Base-by-base conservation (phyloP, 2,329 filamentous ascomycete genomes). In the Colletotrichum limetticola region DNA sequence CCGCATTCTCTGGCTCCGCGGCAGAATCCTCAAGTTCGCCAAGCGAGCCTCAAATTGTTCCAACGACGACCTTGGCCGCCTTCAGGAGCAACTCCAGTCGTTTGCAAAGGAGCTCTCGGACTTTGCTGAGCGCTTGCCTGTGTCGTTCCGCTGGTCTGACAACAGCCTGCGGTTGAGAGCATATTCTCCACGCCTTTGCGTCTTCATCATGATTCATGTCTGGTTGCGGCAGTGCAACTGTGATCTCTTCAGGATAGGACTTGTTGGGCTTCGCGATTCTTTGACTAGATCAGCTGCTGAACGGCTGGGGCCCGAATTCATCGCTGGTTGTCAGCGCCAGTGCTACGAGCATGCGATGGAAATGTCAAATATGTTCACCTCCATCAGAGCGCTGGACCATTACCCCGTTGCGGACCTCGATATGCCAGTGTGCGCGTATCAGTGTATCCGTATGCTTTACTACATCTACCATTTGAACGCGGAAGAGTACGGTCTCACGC, bases 191-290 rank as follows among this genome's bases (percentile, higher is more conserved):
- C 83, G 89, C 4, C 83, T 91, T 5, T 89, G 88, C 72, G 87
- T 89, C 55, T 90, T 88, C 71, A 82, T 90, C 76, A 90, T 90
- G 88, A 90, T 90, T 11, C 88, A 90, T 74, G 83, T 90, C 9
- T 89, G 86, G 87, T 90, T 88, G 88, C 83, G 87, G 32, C 88
- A 90, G 74, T 90, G 88, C 70, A 85, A 90, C 75, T 88, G 88
- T 74, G 88, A 90, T 76, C 81, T 90, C 3, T 90, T 89, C 74
- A 86, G 88, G 1, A 82, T 90, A 7, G 87, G 85, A 2, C 81
- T 90, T 8, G 82, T 83, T 0, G 87, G 87, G 0, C 82, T 90
- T 42, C 85, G 86, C 24, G 88, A 90, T 49, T 86, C 87, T 0
- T 79, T 90, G 0, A 83, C 87, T 2, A 82, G 82, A 7, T 78